Evolutionary conservation across 495 filamentous ascomycete species (phyloP), one percentile per base, ranked within the genome.

Genomic region (Rusavskia elegans): DNA sequence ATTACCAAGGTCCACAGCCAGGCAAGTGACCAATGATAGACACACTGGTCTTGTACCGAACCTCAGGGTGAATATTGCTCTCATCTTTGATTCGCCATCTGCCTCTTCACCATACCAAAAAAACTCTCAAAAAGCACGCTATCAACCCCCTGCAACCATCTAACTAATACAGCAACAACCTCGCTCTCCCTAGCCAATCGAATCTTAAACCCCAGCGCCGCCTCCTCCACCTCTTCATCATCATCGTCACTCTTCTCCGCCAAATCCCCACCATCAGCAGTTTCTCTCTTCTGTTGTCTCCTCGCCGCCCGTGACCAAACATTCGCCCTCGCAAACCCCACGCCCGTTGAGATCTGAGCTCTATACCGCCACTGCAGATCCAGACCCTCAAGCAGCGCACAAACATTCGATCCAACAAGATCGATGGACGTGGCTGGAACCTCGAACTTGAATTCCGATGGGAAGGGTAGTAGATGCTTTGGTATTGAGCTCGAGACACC

Each of bases 61-160:
- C 2, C 9, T 11, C 25, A 14, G 32, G 13, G 13, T 35, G 8
- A 35, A 35, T 35, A 11, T 35, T 10, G 9, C 13, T 35, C 32
- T 35, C 1, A 10, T 14, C 0, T 42, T 1, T 1, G 1, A 29
- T 23, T 51, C n/a, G 14, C 49, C 3, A 75, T n/a, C 53, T 75
- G 73, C 51, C 77, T 63, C 57, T 79, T 80, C 49, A 95, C 48
- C 75, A 89, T 85, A 0, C 87, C 89, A 52, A 81, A 84, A 54
- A 97, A 84, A 60, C 89, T 95, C 66, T 94, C 87, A 64, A 93
- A 96, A 3, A 95, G 55, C 6, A 81, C 76, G 5, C 72, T 67
- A 50, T 97, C 86, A 8, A 66, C 68, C 6, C 90, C 90, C 56
- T 82, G 80, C 9, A 84, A 63, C 90, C 90, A 96, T 32, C 81